Evolutionary conservation across 2,329 filamentous ascomycete genomes (phyloP).

Genomic region (Colletotrichum liriopes): DNA sequence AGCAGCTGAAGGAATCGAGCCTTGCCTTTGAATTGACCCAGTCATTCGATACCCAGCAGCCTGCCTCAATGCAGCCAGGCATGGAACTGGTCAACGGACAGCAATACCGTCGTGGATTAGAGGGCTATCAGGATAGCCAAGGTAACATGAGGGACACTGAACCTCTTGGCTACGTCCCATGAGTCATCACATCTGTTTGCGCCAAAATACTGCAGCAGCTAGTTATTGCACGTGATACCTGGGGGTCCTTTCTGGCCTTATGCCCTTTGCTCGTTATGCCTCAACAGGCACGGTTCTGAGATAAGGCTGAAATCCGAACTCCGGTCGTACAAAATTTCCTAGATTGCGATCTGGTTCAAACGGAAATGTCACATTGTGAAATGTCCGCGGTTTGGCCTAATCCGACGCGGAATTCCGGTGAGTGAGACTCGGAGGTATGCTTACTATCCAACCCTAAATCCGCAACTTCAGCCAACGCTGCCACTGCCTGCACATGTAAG

Average conservation of each 20-base stretch:
- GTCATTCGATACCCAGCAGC: background rate
- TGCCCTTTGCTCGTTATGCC: background rate
- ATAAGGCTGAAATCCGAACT: background rate
- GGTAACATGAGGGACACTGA: background rate
- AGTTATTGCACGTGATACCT: background rate
- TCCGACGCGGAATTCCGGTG: background rate
- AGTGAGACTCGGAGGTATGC: background rate
- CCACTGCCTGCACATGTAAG: background rate
- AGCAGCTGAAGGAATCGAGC: background rate
- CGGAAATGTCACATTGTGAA: background rate
- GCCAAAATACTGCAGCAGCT: background rate
- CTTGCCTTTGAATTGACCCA: background rate
- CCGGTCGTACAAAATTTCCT: background rate
- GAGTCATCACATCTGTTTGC: background rate
- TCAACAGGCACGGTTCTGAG: background rate
- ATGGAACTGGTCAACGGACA: slow-evolving; percentile 10
- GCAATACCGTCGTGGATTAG: background rate
- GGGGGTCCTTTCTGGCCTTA: background rate
- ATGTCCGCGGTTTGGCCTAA: background rate
- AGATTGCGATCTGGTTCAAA: rapidly evolving
- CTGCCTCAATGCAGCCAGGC: slow-evolving; percentile 7
- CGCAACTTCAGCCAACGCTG: background rate
- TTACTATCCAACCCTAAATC: background rate
- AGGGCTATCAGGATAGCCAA: background rate
- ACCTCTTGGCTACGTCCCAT: slow-evolving; percentile 13